Conservation (phyloP, 768 basidiomycete genomes). For the Trametes sanguinea region DNA sequence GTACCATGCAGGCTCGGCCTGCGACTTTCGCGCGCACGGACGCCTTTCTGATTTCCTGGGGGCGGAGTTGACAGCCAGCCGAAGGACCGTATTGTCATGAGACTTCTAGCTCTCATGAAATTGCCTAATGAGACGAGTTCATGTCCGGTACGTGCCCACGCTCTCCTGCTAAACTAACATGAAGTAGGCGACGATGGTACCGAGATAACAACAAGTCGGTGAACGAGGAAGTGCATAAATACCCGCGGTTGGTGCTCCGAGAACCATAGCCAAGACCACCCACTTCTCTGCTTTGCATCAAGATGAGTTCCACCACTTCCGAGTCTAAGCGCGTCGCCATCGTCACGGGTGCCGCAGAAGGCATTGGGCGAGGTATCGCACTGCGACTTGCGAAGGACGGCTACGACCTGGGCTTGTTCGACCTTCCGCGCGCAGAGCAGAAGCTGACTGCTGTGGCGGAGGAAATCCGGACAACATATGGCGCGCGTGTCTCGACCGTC, state of each 20-base stretch:
- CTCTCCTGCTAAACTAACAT: no score
- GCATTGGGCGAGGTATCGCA: slow-evolving; percentile 33
- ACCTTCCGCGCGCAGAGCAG: slow-evolving; percentile 14
- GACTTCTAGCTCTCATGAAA: background rate
- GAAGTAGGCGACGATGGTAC: no score
- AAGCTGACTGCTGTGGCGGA: slow-evolving; percentile 15
- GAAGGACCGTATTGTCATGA: background rate
- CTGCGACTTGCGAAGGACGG: slow-evolving; percentile 31
- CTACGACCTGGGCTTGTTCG: slow-evolving; percentile 25
- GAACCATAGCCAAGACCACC: background rate
- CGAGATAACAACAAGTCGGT: no score
- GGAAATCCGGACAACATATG: slow-evolving; percentile 21
- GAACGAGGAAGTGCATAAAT: background rate
- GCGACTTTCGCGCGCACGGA: no score
- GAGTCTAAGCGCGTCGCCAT: slow-evolving; percentile 25
- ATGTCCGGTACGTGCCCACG: no score
- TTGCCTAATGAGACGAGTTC: no score
- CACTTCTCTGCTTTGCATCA: background rate
- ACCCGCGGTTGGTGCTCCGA: background rate
- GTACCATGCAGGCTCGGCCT: no score
- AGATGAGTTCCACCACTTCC: background rate
- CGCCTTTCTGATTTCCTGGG: no score
- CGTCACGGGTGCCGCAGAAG: slow-evolving; percentile 31
- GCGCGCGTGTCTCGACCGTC: slow-evolving; percentile 28
- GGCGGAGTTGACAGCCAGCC: background rate